phyloP scores from a whole-genome alignment of 148 eudicot genomes.

The Vaccinium darrowii region DNA sequence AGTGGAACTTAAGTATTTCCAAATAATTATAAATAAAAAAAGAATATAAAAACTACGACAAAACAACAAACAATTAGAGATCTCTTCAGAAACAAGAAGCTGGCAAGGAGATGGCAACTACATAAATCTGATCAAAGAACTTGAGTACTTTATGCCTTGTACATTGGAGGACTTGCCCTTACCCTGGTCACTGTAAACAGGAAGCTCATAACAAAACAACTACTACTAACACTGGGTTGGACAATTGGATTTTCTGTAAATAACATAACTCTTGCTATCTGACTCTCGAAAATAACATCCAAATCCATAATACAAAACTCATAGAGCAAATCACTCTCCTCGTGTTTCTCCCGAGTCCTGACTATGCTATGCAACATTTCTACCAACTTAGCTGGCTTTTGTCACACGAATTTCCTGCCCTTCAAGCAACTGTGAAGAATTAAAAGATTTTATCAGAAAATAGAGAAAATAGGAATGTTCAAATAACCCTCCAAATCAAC shows the following conservation, averaged over 20 bases:
- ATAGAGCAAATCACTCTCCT: slow-evolving; percentile 6
- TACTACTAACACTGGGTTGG: too few relatives aligned
- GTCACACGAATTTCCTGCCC: slow-evolving; percentile 91
- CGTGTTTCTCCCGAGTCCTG: background rate
- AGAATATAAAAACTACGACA: background rate
- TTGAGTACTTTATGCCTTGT: background rate
- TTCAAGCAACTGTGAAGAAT: slow-evolving; percentile 67
- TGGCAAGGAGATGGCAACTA: background rate
- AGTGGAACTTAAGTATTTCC: too few relatives aligned
- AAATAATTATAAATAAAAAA: too few relatives aligned
- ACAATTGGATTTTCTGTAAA: background rate
- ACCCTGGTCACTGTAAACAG: background rate
- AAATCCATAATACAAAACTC: background rate
- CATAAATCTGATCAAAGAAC: background rate
- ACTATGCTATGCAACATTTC: background rate
- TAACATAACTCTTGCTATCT: background rate
- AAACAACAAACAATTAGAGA: background rate
- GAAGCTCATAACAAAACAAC: background rate
- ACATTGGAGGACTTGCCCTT: background rate
- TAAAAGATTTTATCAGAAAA: background rate
- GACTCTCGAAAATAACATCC: background rate
- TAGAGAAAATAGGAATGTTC: background rate
- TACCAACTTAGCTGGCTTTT: slow-evolving; percentile 48
- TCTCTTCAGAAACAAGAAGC: background rate
- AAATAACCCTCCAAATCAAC: background rate